Percentiles rank a stretch among this genome's conserved stretches.
Evolutionary conservation across 208 protist genomes (phyloP).

Genomic region (Angomonas desouzai): DNA sequence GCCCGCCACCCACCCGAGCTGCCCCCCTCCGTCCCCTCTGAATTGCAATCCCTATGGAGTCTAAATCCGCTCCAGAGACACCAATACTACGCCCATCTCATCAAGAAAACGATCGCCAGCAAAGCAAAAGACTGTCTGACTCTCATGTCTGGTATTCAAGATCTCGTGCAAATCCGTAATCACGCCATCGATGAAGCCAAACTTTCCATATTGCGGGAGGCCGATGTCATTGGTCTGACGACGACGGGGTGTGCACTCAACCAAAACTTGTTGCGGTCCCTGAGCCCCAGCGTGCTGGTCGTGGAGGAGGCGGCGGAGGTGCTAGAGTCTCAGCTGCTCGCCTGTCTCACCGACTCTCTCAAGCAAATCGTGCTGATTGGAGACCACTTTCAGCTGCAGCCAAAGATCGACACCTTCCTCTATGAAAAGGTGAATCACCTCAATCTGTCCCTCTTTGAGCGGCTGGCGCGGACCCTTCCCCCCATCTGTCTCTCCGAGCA

Average conservation of each 20-base stretch:
- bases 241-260: slow-evolving; percentile 92
- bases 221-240: slow-evolving; percentile 91
- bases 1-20: slow-evolving; percentile 46
- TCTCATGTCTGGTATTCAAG: slow-evolving; percentile 73
- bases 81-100: slow-evolving; percentile 85
- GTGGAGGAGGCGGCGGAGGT: slow-evolving; percentile 94
- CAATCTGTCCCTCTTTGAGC: slow-evolving; percentile 90
- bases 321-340: slow-evolving; percentile 89
- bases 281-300: slow-evolving; percentile 84
- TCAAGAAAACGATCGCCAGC: slow-evolving; percentile 58
- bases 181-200: slow-evolving; percentile 82
- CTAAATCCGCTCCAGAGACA: slow-evolving; percentile 63
- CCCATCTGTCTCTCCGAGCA: slow-evolving; percentile 86
- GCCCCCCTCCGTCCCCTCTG: slow-evolving; percentile 55
- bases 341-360: slow-evolving; percentile 89
- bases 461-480: slow-evolving; percentile 41
- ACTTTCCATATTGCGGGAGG: slow-evolving; percentile 68
- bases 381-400: slow-evolving; percentile 91
- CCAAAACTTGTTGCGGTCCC: slow-evolving; percentile 77
- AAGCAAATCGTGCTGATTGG: slow-evolving; percentile 90
- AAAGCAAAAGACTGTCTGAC: slow-evolving; percentile 73
- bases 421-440: slow-evolving; percentile 87
- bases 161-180: slow-evolving; percentile 65
- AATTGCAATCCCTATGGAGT: slow-evolving; percentile 83
- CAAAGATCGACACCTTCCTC: slow-evolving; percentile 87